phyloP scores from a whole-genome alignment of 2,329 filamentous ascomycete species.

The Coniella vitis region DNA sequence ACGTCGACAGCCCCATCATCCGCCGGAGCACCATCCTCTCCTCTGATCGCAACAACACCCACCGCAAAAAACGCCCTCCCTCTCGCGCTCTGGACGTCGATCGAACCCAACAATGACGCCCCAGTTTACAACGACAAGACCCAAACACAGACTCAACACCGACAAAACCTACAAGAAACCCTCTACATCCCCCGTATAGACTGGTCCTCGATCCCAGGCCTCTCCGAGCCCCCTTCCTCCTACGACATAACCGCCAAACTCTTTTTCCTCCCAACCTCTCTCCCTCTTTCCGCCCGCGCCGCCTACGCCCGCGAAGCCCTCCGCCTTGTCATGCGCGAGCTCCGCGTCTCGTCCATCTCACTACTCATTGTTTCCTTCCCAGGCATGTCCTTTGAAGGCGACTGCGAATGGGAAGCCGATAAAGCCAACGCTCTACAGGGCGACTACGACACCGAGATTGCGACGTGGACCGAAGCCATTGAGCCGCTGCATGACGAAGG shows the following conservation, averaged over 20 bases:
- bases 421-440: conserved; percentile 54
- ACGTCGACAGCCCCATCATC: no score
- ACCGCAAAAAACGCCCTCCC: conserved; percentile 23
- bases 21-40: neutral
- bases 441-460: conserved; percentile 59
- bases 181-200: conserved; percentile 76
- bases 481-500: conserved; percentile 65
- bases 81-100: conserved; percentile 59
- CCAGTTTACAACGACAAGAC: no score
- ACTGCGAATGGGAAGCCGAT: conserved; percentile 74
- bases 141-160: no score
- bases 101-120: conserved; percentile 45
- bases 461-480: conserved; percentile 59
- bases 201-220: conserved; percentile 55
- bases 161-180: no score
- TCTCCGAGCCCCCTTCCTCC: conserved; percentile 72
- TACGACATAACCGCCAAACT: conserved; percentile 96
- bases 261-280: conserved; percentile 76
- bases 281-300: conserved; percentile 52
- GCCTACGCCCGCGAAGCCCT: conserved; percentile 73
- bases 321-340: conserved; percentile 69
- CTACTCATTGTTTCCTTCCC: conserved; percentile 91
- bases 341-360: conserved; percentile 70
- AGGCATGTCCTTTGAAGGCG: conserved; percentile 86
- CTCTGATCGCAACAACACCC: conserved; percentile 15